These are phyloP conservation scores for Trametes villosa DNA, from an alignment of 768 basidiomycete species.

Conservation along the genomic window DNA sequence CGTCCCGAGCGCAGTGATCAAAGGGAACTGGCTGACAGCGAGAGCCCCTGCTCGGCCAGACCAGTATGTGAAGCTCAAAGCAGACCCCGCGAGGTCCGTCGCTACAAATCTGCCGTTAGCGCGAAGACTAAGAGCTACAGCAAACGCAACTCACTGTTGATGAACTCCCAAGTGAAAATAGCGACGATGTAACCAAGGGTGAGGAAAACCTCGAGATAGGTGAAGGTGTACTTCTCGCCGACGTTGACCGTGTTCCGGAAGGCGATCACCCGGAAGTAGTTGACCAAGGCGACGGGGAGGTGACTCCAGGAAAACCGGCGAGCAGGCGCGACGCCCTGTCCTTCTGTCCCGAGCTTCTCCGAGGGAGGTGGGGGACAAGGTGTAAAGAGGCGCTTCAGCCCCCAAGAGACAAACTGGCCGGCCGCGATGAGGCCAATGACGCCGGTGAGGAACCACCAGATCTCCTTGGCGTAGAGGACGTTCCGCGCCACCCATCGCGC, in stretches of 20 bases:
- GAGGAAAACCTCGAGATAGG: constrained; percentile 42
- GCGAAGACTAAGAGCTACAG: not conserved
- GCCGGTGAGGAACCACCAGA: constrained; percentile 47
- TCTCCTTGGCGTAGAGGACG: constrained; percentile 49
- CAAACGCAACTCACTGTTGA: constrained; percentile 25
- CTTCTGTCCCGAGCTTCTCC: not conserved
- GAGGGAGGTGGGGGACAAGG: not conserved
- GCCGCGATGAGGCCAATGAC: constrained; percentile 47
- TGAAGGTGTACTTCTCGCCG: constrained; percentile 38
- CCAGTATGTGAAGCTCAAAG: constrained; percentile 30
- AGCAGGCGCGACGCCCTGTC: constrained; percentile 6
- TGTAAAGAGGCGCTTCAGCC: not conserved
- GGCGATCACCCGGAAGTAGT: constrained; percentile 36
- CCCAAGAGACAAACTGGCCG: constrained; percentile 37
- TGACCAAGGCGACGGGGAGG: constrained; percentile 30
- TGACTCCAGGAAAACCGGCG: constrained; percentile 24
- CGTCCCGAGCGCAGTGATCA: constrained; percentile 61
- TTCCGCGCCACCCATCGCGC: too few species aligned
- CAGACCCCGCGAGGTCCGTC: constrained; percentile 27
- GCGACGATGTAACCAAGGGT: constrained; percentile 40
- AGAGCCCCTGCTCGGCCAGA: constrained; percentile 46
- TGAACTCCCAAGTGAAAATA: constrained; percentile 35
- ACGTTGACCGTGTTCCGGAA: constrained; percentile 39
- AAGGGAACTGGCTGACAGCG: constrained; percentile 53
- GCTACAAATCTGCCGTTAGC: constrained; percentile 22